Evolutionary conservation across 768 basidiomycete species (phyloP).

Genomic region (Lactifluus echinatus): DNA sequence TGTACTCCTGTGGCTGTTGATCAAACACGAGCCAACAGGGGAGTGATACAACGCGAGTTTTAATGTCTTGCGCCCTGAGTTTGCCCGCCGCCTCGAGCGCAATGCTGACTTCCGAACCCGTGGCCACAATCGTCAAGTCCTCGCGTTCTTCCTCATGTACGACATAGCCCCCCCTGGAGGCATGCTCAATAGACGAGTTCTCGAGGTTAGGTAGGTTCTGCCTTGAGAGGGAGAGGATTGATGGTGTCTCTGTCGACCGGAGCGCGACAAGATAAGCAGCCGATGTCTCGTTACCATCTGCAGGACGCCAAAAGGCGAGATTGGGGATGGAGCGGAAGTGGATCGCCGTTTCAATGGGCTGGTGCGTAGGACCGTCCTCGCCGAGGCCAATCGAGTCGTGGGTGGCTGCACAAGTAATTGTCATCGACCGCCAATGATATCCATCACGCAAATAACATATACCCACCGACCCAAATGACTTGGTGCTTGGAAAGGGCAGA

Average conservation of each 20-base stretch:
- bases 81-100: slow-evolving; percentile 79
- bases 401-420: slow-evolving; percentile 46
- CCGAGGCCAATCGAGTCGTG: slow-evolving; percentile 92
- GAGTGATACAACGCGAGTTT: slow-evolving; percentile 75
- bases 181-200: slow-evolving; percentile 77
- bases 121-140: slow-evolving; percentile 83
- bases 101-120: slow-evolving; percentile 84
- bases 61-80: slow-evolving; percentile 70
- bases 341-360: slow-evolving; percentile 83
- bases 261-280: slow-evolving; percentile 82
- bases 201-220: slow-evolving; percentile 93
- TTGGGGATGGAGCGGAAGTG: slow-evolving; percentile 88
- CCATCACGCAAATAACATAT: neutral
- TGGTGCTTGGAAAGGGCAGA: slow-evolving; percentile 84
- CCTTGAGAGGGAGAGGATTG: slow-evolving; percentile 73
- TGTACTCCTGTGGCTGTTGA: slow-evolving; percentile 71
- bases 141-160: slow-evolving; percentile 72
- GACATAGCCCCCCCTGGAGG: slow-evolving; percentile 81
- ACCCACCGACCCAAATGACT: slow-evolving; percentile 88
- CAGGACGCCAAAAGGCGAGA: slow-evolving; percentile 86
- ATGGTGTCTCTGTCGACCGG: slow-evolving; percentile 67
- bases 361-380: slow-evolving; percentile 95
- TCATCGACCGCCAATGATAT: neutral
- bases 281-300: slow-evolving; percentile 96
- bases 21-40: slow-evolving; percentile 90